These are phyloP conservation scores for Sisymbrium irio DNA, from an alignment of 345 rosid species.

Conservation along the genomic window DNA sequence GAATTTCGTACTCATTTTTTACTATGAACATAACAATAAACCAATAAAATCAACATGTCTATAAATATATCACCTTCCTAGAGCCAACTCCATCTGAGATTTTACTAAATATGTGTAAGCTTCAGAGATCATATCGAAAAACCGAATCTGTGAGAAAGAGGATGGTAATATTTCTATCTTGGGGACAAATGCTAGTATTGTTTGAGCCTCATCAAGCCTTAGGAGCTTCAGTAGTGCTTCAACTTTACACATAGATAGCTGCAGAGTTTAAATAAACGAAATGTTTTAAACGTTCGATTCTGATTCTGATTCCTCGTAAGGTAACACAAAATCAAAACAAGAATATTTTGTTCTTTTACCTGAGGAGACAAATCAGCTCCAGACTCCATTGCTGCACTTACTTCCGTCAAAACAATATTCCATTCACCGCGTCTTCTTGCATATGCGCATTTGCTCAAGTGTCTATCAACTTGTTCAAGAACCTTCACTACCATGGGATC, in stretches of 20 bases:
- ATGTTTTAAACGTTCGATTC: not conserved
- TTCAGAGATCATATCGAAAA: constrained; percentile 80
- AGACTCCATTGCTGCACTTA: constrained; percentile 64
- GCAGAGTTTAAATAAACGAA: constrained; percentile 30
- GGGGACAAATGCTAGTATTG: constrained; percentile 43
- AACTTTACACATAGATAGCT: constrained; percentile 94
- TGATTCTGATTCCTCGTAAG: constrained; percentile 34
- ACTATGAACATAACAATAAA: not conserved
- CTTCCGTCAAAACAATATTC: constrained; percentile 65
- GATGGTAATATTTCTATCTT: constrained; percentile 42
- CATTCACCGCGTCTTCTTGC: constrained; percentile 75
- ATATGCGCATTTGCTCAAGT: constrained; percentile 62
- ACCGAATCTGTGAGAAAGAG: constrained; percentile 46
- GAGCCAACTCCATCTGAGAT: constrained; percentile 87
- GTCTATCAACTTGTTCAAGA: constrained; percentile 68
- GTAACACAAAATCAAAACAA: constrained; percentile 29
- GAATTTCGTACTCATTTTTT: constrained; percentile 38
- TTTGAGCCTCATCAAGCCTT: constrained; percentile 77
- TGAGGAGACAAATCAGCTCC: constrained; percentile 89
- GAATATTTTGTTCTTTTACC: constrained; percentile 41
- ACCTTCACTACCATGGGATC: constrained; percentile 59
- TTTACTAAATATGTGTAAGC: constrained; percentile 66
- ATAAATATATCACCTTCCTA: constrained; percentile 73
- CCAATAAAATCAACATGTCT: constrained; percentile 7
- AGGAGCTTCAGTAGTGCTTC: constrained; percentile 89